Conservation (phyloP, 768 basidiomycete genomes). For the Tulasnella calospora region DNA sequence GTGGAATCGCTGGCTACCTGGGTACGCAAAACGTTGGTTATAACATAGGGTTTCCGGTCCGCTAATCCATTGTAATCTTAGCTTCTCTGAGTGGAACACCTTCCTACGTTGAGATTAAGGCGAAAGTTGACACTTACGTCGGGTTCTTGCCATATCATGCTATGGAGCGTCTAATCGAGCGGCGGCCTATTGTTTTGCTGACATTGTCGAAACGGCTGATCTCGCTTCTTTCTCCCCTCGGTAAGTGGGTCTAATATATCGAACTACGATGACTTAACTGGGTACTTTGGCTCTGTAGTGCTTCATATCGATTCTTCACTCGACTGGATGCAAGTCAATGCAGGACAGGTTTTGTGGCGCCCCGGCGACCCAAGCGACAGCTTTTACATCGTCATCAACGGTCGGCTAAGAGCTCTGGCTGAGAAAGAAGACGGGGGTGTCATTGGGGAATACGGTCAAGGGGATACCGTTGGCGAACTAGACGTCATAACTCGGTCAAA, state of each 20-base stretch:
- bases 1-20: conserved; percentile 95
- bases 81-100: conserved; percentile 87
- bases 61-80: conserved; percentile 33
- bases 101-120: conserved; percentile 93
- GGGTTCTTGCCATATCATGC: conserved; percentile 88
- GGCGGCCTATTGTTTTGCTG: conserved; percentile 89
- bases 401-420: conserved; percentile 83
- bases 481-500: conserved; percentile 92
- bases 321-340: conserved; percentile 97
- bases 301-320: conserved; percentile 94
- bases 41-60: background rate
- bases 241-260: conserved; percentile 41
- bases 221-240: conserved; percentile 85
- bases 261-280: background rate
- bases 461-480: conserved; percentile 93
- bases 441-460: conserved; percentile 91
- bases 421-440: conserved; percentile 72
- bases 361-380: conserved; percentile 87
- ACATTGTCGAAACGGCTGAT: conserved; percentile 96
- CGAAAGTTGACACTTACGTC: conserved; percentile 98
- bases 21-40: conserved; percentile 43
- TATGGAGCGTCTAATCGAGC: conserved; percentile 84
- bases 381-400: conserved; percentile 98
- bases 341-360: conserved; percentile 92
- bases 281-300: conserved; percentile 45